phyloP scores from a whole-genome alignment of 108 stramenopile genomes.

The Nannochloropsis gaditana region DNA sequence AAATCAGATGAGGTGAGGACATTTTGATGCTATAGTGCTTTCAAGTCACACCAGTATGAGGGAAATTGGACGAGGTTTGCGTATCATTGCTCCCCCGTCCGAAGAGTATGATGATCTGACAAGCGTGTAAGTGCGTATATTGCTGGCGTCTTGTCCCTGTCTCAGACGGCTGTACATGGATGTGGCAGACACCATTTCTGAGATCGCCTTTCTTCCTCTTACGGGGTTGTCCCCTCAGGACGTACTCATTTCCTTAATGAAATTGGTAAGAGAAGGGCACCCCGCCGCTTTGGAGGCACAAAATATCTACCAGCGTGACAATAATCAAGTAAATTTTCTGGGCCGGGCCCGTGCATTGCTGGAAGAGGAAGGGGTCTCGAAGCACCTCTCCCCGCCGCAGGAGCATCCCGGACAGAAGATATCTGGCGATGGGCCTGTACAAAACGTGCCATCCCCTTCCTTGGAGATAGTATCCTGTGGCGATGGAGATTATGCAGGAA shows the following conservation, averaged over 20 bases:
- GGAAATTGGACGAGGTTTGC: no score
- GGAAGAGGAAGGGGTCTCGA: background rate
- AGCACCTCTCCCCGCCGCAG: background rate
- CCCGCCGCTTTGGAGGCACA: background rate
- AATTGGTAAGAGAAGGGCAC: conserved; percentile 3
- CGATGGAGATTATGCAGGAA: background rate
- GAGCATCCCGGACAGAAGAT: background rate
- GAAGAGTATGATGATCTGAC: no score
- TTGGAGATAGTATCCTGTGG: background rate
- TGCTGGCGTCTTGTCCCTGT: no score
- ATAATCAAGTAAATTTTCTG: background rate
- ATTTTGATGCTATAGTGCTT: background rate
- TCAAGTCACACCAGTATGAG: no score
- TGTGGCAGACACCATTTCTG: no score
- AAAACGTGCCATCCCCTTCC: no score
- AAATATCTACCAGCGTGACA: background rate
- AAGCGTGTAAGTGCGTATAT: no score
- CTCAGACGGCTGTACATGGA: no score
- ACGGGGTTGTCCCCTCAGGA: background rate
- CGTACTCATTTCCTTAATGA: background rate
- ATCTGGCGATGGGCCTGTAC: no score
- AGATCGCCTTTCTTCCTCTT: no score
- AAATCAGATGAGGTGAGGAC: background rate
- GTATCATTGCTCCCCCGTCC: no score
- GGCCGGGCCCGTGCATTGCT: background rate